phyloP scores from a whole-genome alignment of 2,329 filamentous ascomycete species.

The Paraconiothyrium sp. region DNA sequence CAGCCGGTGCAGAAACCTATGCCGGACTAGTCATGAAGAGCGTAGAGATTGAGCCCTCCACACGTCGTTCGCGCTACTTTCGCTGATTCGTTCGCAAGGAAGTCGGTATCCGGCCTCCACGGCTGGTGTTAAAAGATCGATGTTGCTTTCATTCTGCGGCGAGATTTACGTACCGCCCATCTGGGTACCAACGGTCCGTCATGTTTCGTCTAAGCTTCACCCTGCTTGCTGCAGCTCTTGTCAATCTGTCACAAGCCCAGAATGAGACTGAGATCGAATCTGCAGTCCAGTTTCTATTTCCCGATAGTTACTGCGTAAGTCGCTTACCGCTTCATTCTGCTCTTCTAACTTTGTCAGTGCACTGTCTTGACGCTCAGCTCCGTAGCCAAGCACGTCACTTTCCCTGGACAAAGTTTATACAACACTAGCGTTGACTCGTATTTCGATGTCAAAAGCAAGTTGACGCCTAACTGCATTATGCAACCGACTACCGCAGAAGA shows the following conservation, averaged over 20 bases:
- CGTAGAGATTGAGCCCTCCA: neutral
- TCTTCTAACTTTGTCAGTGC: conserved; percentile 23
- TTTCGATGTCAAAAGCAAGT: conserved; percentile 24
- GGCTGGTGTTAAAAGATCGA: conserved; percentile 8
- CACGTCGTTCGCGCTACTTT: neutral
- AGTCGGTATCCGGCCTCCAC: too few relatives aligned
- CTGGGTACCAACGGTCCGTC: conserved; percentile 1
- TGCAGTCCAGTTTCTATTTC: conserved; percentile 17
- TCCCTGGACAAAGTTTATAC: conserved; percentile 22
- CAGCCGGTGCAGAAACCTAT: conserved; percentile 9
- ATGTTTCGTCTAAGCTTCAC: conserved; percentile 18
- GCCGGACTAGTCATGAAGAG: neutral
- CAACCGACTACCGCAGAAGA: conserved; percentile 30
- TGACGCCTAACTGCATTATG: conserved; percentile 35
- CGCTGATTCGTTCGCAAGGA: neutral
- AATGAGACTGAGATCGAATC: conserved; percentile 16
- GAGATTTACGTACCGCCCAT: conserved; percentile 5
- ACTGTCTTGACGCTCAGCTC: conserved; percentile 17
- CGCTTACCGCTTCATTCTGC: neutral
- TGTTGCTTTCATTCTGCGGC: conserved; percentile 1
- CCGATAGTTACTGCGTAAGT: conserved; percentile 21
- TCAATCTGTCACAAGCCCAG: conserved; percentile 15
- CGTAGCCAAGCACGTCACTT: conserved; percentile 17
- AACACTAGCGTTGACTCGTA: conserved; percentile 24
- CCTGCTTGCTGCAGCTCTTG: conserved; percentile 15